A percentile compares a stretch with the other conserved stretches of the same genome.
Conservation (phyloP, 2,329 filamentous ascomycete genomes). For the Pseudofabraea citricarpa region DNA sequence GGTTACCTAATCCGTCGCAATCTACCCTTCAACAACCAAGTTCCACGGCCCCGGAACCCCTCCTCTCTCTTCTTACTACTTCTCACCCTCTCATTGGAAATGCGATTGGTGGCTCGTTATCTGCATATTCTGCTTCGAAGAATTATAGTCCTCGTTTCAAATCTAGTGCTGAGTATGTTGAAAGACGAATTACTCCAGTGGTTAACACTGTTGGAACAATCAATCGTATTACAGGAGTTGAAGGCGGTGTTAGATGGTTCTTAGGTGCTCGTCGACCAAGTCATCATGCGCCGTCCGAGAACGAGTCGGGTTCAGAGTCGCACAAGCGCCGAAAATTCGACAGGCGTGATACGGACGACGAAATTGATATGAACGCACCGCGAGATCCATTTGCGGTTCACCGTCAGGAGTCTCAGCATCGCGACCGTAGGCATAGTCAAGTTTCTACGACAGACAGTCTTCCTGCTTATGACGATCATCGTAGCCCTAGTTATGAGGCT, state of each 20-base stretch:
- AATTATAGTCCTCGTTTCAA: conserved; percentile 86
- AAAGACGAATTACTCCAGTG: conserved; percentile 80
- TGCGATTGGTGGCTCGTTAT: conserved; percentile 78
- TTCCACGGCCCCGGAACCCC: conserved; percentile 57
- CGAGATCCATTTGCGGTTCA: conserved; percentile 23
- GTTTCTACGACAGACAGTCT: conserved; percentile 61
- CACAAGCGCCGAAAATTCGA: conserved; percentile 57
- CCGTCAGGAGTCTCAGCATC: conserved; percentile 22
- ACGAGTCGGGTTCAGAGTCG: conserved; percentile 41
- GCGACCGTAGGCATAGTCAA: conserved; percentile 22
- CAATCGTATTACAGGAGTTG: conserved; percentile 79
- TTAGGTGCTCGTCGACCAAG: conserved; percentile 47
- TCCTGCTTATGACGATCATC: conserved; percentile 77
- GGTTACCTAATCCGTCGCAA: conserved; percentile 27
- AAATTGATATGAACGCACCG: conserved; percentile 26
- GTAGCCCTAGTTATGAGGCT: conserved; percentile 72
- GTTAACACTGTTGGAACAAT: conserved; percentile 83
- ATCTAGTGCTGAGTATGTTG: conserved; percentile 85
- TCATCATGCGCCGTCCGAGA: conserved; percentile 33
- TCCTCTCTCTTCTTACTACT: conserved; percentile 81
- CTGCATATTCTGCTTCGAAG: conserved; percentile 82
- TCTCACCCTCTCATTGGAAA: conserved; percentile 82
- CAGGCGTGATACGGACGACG: conserved; percentile 33
- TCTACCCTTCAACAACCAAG: conserved; percentile 26
- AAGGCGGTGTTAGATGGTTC: conserved; percentile 82